A percentile compares a stretch with the other conserved stretches of the same genome.
Conservation (phyloP, 768 basidiomycete species). For the Termitomyces sp. region DNA sequence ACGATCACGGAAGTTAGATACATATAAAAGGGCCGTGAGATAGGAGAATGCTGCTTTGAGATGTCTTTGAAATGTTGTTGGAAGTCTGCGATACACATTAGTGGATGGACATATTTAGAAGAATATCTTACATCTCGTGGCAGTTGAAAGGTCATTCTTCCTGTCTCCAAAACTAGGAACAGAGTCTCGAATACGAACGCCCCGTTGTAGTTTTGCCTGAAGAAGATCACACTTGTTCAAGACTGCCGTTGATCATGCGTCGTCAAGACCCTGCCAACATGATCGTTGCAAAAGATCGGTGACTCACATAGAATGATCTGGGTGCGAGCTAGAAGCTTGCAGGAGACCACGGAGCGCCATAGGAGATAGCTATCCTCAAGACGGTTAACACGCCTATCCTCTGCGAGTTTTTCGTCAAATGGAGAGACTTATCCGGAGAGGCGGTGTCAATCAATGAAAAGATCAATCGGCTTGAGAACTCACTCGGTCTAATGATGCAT, state of each 20-base stretch:
- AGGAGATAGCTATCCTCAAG: conserved; percentile 74
- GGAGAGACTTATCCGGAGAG: conserved; percentile 51
- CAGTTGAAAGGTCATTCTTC: conserved; percentile 65
- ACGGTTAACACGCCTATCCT: conserved; percentile 67
- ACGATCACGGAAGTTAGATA: conserved; percentile 80
- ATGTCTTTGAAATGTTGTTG: conserved; percentile 80
- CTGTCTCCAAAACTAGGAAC: conserved; percentile 75
- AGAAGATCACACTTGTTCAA: conserved; percentile 74
- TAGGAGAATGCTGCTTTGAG: conserved; percentile 55
- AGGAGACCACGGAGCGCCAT: conserved; percentile 72
- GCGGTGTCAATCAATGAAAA: conserved; percentile 13
- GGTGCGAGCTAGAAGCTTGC: conserved; percentile 57
- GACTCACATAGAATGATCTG: conserved; percentile 49
- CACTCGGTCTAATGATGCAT: conserved; percentile 35
- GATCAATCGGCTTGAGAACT: conserved; percentile 13
- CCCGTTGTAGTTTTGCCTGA: conserved; percentile 66
- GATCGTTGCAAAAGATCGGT: neutral
- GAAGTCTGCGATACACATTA: conserved; percentile 49
- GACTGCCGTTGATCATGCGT: conserved; percentile 27
- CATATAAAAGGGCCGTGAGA: conserved; percentile 63
- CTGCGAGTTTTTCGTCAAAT: conserved; percentile 76
- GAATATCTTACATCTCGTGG: conserved; percentile 53
- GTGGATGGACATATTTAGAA: neutral
- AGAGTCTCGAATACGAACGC: conserved; percentile 60
- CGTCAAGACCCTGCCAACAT: neutral